Percentiles rank a stretch among this genome's conserved stretches.
Conservation (phyloP, 2,329 filamentous ascomycete genomes). For the Teratosphaeria zuluensis region DNA sequence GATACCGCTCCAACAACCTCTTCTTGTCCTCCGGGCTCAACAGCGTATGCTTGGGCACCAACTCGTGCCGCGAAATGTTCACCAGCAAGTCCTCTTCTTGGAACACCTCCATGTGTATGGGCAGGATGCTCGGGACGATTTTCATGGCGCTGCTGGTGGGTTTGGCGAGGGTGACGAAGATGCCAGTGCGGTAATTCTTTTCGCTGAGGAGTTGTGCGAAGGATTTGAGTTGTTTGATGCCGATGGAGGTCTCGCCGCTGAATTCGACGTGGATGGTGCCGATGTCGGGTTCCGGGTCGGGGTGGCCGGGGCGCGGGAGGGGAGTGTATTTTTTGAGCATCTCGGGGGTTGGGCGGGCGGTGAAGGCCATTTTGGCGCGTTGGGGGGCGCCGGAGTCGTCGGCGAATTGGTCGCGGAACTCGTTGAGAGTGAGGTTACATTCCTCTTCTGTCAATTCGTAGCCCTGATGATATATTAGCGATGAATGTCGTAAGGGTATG, state of each 20-base stretch:
- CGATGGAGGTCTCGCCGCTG: constrained; percentile 66
- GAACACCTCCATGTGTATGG: constrained; percentile 84
- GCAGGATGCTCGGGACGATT: constrained; percentile 67
- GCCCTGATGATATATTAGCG: constrained; percentile 48
- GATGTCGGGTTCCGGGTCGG: constrained; percentile 44
- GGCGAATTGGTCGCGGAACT: constrained; percentile 65
- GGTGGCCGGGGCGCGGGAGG: constrained; percentile 52
- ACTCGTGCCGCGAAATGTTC: constrained; percentile 96
- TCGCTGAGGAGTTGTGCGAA: constrained; percentile 76
- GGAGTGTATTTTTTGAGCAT: constrained; percentile 82
- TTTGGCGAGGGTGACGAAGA: constrained; percentile 75
- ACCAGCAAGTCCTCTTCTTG: constrained; percentile 90
- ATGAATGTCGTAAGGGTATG: constrained; percentile 10
- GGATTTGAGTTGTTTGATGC: constrained; percentile 82
- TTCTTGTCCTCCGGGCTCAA: constrained; percentile 84
- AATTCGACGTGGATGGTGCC: constrained; percentile 94
- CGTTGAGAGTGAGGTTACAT: constrained; percentile 73
- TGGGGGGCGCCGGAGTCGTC: constrained; percentile 64
- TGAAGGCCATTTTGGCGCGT: constrained; percentile 80
- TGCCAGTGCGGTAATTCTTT: constrained; percentile 77
- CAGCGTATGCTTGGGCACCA: constrained; percentile 87
- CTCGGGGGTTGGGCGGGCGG: constrained; percentile 67
- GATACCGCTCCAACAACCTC: constrained; percentile 76
- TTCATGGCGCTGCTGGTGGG: constrained; percentile 83
- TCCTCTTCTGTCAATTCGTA: constrained; percentile 89